Percentiles rank a stretch among this genome's conserved stretches.
Conservation (phyloP, 2,329 filamentous ascomycete species). For the Microthyrium microscopicum region DNA sequence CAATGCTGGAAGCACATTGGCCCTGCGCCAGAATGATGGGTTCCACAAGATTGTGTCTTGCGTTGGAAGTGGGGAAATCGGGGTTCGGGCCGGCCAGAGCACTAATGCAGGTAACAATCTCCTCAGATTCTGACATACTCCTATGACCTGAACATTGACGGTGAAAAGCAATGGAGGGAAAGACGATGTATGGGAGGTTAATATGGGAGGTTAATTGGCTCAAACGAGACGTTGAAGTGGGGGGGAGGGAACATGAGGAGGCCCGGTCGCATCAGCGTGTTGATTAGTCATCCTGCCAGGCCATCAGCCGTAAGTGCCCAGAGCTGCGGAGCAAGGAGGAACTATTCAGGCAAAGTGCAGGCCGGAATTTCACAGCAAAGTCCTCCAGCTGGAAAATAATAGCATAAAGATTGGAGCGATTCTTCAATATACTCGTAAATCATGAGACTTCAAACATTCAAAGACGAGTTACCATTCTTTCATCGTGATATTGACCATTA, state of each 20-base stretch:
- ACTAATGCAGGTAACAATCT: too few species aligned
- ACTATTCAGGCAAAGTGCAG: constrained; percentile 2
- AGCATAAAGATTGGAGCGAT: too few species aligned
- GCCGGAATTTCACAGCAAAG: constrained; percentile 1
- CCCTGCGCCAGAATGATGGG: too few species aligned
- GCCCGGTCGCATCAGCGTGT: constrained; percentile 3
- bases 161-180: constrained; percentile 3
- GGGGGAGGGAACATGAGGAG: too few species aligned
- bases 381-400: too few species aligned
- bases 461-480: constrained; percentile 3
- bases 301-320: constrained; percentile 1
- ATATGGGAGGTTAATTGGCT: too few species aligned
- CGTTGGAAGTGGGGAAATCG: too few species aligned
- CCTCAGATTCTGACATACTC: constrained; percentile 4
- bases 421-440: constrained; percentile 3
- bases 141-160: constrained; percentile 2
- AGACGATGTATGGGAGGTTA: constrained; percentile 4
- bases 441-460: constrained; percentile 3
- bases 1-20: too few species aligned
- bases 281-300: constrained; percentile 3
- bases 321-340: too few species aligned
- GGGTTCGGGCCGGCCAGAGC: too few species aligned
- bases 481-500: constrained; percentile 3
- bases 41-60: too few species aligned
- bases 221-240: too few species aligned